Base-by-base conservation (phyloP, 371 early-diverging fungal genomes). In the Choanephora cucurbitarum region DNA sequence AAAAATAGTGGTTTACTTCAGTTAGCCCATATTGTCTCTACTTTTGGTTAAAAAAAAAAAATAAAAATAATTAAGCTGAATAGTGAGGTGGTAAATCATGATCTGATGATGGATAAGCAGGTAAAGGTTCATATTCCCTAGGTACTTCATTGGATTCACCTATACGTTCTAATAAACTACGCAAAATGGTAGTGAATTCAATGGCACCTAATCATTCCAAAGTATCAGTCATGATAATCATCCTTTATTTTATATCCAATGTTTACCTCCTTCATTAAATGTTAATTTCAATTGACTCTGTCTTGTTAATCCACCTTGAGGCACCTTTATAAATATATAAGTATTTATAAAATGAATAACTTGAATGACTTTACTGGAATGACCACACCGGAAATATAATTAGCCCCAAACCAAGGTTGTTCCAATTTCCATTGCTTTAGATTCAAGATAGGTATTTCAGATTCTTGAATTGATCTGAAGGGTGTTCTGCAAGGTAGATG, bases 361-460 rank as follows among this genome's bases (percentile, higher is more conserved):
- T n/a, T n/a, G n/a, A 28, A 5, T 28, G 5, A 28, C 3, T 69
- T 50, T 76, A 80, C 80, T 5, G 81, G 81, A 17, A 72, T 33
- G 2, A 81, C 69, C 15, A 51, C 57, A 11, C 72, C 76, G 13
- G 58, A 41, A n/a, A 79, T 67, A 50, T 72, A 77, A 52, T 82
- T 82, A n/a, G 83, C 80, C 1, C 72, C 76, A 60, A 82, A 82
- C 83, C 83, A 82, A 19, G 83, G 83, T 44, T 82, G 81, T 39
- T 80, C 70, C 18, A 79, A 49, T 31, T 67, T 71, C 58, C 78
- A 77, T 14, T 67, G 60, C 46, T 71, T 72, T 9, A 77, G 54
- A n/a, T 67, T 60, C n/a, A 57, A 44, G 33, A 80, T 57, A 1
- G 83, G 83, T 2, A 82, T 52, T 73, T 78, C 37, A 82, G 55